Evolutionary conservation across 1,284 basidiomycete species (phyloP).

Genomic region (Malassezia dermatis): DNA sequence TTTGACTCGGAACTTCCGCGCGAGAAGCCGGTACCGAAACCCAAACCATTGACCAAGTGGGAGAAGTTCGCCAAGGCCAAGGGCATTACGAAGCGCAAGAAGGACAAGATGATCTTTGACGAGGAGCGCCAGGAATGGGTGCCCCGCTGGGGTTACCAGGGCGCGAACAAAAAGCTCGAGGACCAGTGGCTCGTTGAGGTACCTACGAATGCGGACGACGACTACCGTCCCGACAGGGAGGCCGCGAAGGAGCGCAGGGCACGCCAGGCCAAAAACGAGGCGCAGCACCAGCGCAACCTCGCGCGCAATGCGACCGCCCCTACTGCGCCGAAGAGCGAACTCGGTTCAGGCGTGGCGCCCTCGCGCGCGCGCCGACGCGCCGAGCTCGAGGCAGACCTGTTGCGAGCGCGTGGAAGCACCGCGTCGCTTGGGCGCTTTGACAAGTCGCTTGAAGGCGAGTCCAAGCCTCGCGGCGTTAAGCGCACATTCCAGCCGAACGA

Average conservation of each 20-base stretch:
- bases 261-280: conserved; percentile 72
- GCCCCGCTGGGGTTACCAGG: conserved; percentile 68
- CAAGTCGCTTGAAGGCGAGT: conserved; percentile 73
- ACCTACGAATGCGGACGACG: conserved; percentile 62
- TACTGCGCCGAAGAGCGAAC: conserved; percentile 17
- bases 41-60: conserved; percentile 90
- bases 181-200: conserved; percentile 88
- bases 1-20: conserved; percentile 65
- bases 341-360: conserved; percentile 19
- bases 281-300: conserved; percentile 68
- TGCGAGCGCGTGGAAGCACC: conserved; percentile 70
- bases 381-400: conserved; percentile 67
- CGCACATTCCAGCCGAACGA: conserved; percentile 84
- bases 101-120: conserved; percentile 81
- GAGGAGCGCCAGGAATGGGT: conserved; percentile 91
- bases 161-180: conserved; percentile 76
- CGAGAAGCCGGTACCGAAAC: conserved; percentile 82
- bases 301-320: conserved; percentile 50
- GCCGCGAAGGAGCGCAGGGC: conserved; percentile 69
- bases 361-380: conserved; percentile 57
- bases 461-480: conserved; percentile 68
- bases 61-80: conserved; percentile 87
- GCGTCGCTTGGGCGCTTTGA: conserved; percentile 84
- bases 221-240: conserved; percentile 66
- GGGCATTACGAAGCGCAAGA: conserved; percentile 67